Base-by-base conservation (phyloP, 2,329 filamentous ascomycete species). In the Alternaria alternata region DNA sequence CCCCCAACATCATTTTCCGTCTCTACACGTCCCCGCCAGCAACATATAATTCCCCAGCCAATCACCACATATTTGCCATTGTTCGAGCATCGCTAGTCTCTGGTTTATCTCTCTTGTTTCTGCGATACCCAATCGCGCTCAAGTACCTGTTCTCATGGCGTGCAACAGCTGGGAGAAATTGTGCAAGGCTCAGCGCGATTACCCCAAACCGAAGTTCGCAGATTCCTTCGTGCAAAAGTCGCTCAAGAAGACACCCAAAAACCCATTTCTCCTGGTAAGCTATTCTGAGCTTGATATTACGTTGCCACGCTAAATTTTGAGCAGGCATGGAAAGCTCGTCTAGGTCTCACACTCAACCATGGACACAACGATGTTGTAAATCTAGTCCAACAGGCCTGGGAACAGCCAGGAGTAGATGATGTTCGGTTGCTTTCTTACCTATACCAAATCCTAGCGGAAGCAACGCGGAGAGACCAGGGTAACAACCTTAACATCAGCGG, bases 91-190 rank as follows among this genome's bases (percentile, higher is more conserved):
- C 47, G 32, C 24, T 58, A 46, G 44, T 41, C 18, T 38, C 32
- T 18, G 12, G 24, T 46, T 44, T 44, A 30, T 56, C 44, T 32
- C 47, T 38, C 32, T 12, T 51, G 9, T 30, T 24, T 36, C 12
- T 43, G 39, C 38, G 6, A 39, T 30, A 44, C 24, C 46, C 12
- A 14, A 22, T 47, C 28, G 11, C 42, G 28, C 38, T 47, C 16
- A 20, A 34, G 39, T 44, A 36, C 30, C 48, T 43, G 51, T 54
- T 51, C 51, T 28, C 39, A 78, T 78, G 76, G 72, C 76, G 36
- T 69, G 70, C 53, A 75, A 77, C 59, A 68, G 41, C 51, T 77
- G 72, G 72, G 75, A 78, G 16, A 77, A 72, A 57, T 65, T 77
- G 30, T 51, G 59, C 11, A 77, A 73, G 51, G 68, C 73, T 32